phyloP scores from a whole-genome alignment of 2,329 filamentous ascomycete genomes.

The Monosporascus ibericus region DNA sequence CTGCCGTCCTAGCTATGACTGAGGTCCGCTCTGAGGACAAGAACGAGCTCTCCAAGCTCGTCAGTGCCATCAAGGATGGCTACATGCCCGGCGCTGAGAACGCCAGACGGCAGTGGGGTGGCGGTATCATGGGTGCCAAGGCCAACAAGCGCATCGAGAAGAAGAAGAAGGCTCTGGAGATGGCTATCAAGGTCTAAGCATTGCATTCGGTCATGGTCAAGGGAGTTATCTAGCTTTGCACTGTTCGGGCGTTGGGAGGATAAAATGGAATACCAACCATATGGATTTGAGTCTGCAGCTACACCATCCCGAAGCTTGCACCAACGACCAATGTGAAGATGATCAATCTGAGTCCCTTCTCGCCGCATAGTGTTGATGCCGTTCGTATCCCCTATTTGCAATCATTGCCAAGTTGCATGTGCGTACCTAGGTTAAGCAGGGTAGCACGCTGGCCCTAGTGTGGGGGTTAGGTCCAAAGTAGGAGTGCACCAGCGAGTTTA shows the following conservation, averaged over 20 bases:
- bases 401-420: no score
- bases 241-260: slow-evolving; percentile 29
- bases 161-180: slow-evolving; percentile 90
- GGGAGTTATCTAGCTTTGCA: slow-evolving; percentile 29
- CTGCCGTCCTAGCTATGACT: slow-evolving; percentile 89
- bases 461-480: no score
- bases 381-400: no score
- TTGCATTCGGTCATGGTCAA: slow-evolving; percentile 19
- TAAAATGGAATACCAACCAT: slow-evolving; percentile 31
- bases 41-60: slow-evolving; percentile 93
- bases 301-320: slow-evolving; percentile 21
- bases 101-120: slow-evolving; percentile 90
- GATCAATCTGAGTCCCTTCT: slow-evolving; percentile 4
- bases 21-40: slow-evolving; percentile 99
- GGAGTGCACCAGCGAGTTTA: no score
- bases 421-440: no score
- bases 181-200: slow-evolving; percentile 91
- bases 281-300: slow-evolving; percentile 27
- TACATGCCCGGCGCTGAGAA: slow-evolving; percentile 96
- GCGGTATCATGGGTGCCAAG: slow-evolving; percentile 99
- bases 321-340: slow-evolving; percentile 23
- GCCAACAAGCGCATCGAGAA: slow-evolving; percentile 71
- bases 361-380: no score
- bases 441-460: no score
- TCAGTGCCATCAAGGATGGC: slow-evolving; percentile 94